Evolutionary conservation across 441 rosid genomes (phyloP), one percentile per base, ranked within the genome.

Genomic region (Melastoma candidum): DNA sequence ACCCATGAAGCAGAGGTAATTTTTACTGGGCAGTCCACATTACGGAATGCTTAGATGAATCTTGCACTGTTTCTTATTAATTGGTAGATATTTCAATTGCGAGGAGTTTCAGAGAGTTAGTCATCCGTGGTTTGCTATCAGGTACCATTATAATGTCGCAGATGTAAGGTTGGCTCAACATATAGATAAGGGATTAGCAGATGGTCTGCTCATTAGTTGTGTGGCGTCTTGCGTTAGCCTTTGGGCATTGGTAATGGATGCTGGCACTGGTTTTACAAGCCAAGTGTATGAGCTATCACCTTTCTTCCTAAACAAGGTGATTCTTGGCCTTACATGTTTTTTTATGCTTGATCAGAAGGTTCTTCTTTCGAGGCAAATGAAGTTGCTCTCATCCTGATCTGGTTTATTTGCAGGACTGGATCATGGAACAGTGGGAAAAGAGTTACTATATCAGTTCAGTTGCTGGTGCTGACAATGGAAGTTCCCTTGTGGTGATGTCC

Each of bases 361-460:
- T 12, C 4, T 11, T 50, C 14, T 26, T 17, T 26, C 47, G 24
- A 41, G 22, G 11, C 43, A 26, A 17, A 47, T 39, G 45, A 43
- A 44, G 48, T 54, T 53, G 14, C 11, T 68, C 36, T 64, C 61
- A 12, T 46, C 47, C 41, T 32, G 41, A 32, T 8, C 41, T 4
- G 41, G 41, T 32, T 68, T 59, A 56, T 26, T 17, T 47, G 47
- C 76, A 93, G 98, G 98, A 88, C 58, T 93, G 98, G 98, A 93
- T 93, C 57, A 93, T 88, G 98, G 98, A 93, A 58, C 98, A 88
- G 56, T 93, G 98, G 98, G 98, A 93, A 76, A 88, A 93, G 72
- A 93, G 83, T 67, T 93, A 73, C 69, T 88, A 93, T 62, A 93
- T 93, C 54, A 88, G 97, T 54, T 86, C 97, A 46, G 84, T 86